Conservation (phyloP, 129 eudicot species). For the Heracleum sosnowskyi region DNA sequence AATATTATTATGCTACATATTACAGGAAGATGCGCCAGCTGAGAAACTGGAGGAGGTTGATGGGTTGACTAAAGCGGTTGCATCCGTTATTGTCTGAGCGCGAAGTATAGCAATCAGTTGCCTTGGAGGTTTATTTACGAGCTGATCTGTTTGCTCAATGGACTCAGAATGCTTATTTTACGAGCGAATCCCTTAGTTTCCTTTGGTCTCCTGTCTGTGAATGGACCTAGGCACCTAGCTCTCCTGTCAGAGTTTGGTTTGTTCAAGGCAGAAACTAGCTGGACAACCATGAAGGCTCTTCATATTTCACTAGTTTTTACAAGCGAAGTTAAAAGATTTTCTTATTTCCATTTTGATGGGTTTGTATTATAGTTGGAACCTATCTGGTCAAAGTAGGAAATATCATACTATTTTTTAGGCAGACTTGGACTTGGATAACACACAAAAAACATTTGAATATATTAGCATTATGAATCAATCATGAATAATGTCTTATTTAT, state of each 20-base stretch:
- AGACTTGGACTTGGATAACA: background rate
- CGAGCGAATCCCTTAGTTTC: too few relatives aligned
- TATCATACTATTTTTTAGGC: background rate
- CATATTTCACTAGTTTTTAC: background rate
- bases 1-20: background rate
- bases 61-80: slow-evolving; percentile 40
- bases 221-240: too few relatives aligned
- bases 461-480: too few relatives aligned
- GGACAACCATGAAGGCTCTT: background rate
- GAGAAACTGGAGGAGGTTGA: slow-evolving; percentile 59
- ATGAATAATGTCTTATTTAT: too few relatives aligned
- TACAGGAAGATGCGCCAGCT: slow-evolving; percentile 46
- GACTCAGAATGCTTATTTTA: background rate
- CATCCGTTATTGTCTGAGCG: slow-evolving; percentile 35
- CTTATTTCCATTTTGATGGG: background rate
- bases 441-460: background rate
- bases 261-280: slow-evolving; percentile 15
- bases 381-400: background rate
- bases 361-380: slow-evolving; percentile 3
- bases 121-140: background rate
- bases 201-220: too few relatives aligned
- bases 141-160: background rate
- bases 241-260: background rate
- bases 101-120: background rate
- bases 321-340: slow-evolving; percentile 1